Conservation (phyloP, 2,329 filamentous ascomycete genomes). For the Sclerotiophoma versabilis region DNA sequence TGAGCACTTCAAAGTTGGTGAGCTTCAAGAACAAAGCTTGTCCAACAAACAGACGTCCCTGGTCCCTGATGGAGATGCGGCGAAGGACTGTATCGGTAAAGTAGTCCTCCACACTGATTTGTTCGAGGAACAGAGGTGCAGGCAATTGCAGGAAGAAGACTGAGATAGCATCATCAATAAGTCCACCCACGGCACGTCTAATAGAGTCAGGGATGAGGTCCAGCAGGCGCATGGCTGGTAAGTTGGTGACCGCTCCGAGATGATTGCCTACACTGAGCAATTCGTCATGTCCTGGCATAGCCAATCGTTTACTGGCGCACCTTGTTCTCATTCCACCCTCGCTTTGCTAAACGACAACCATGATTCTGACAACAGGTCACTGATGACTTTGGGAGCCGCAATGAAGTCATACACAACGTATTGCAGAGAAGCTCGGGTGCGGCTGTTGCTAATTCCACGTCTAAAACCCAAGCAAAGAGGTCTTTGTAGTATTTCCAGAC, state of each 20-base stretch:
- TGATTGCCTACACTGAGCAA: conserved; percentile 30
- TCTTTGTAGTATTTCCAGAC: too few relatives aligned
- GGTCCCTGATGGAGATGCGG: conserved; percentile 23
- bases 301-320: conserved; percentile 30
- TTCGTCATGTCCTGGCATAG: conserved; percentile 26
- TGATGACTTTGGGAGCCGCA: conserved; percentile 27
- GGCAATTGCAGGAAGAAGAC: conserved; percentile 30
- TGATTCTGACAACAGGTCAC: conserved; percentile 24
- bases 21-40: conserved; percentile 27
- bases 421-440: too few relatives aligned
- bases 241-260: conserved; percentile 29
- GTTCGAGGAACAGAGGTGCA: conserved; percentile 18
- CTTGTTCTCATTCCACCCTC: conserved; percentile 35
- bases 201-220: conserved; percentile 32
- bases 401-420: conserved; percentile 27
- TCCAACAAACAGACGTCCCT: conserved; percentile 25
- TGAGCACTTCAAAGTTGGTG: conserved; percentile 23
- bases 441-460: too few relatives aligned
- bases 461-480: too few relatives aligned
- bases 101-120: conserved; percentile 24
- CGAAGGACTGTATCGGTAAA: conserved; percentile 25
- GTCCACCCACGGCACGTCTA: conserved; percentile 26
- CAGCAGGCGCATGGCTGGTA: conserved; percentile 29
- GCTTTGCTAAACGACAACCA: conserved; percentile 32
- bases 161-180: conserved; percentile 29